phyloP scores from a whole-genome alignment of 2,329 filamentous ascomycete genomes.

The Fusarium coicis region DNA sequence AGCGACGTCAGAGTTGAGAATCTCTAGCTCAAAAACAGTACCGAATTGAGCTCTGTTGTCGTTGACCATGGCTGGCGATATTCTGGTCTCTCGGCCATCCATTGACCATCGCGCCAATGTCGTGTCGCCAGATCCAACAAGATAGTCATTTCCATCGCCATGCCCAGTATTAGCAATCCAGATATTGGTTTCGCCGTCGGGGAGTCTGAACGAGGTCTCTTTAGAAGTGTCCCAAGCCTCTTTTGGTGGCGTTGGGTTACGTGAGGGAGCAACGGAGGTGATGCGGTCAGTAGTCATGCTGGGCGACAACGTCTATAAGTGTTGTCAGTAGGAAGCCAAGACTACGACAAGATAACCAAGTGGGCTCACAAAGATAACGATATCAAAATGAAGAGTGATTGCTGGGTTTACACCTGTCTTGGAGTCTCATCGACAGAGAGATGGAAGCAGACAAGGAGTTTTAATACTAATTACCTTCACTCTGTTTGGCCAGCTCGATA shows the following conservation, averaged over 20 bases:
- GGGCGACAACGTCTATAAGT: not conserved
- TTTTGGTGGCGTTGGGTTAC: conserved; percentile 23
- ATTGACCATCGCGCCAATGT: conserved; percentile 14
- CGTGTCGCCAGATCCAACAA: conserved; percentile 7
- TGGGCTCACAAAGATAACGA: not conserved
- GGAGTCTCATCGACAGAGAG: not conserved
- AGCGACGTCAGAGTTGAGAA: conserved; percentile 6
- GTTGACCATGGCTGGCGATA: conserved; percentile 25
- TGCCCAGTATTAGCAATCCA: conserved; percentile 15
- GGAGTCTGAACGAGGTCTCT: conserved; percentile 8
- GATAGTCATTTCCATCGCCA: conserved; percentile 1
- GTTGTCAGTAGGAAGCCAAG: not conserved
- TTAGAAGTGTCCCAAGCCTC: conserved; percentile 9
- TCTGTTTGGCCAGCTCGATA: not conserved
- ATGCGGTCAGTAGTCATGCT: conserved; percentile 2
- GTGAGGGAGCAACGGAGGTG: conserved; percentile 5
- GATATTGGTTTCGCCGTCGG: conserved; percentile 15
- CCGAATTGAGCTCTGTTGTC: conserved; percentile 14
- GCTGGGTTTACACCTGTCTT: not conserved
- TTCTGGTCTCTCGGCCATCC: conserved; percentile 4
- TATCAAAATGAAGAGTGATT: not conserved
- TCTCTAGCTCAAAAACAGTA: conserved; percentile 4
- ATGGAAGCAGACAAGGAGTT: not conserved
- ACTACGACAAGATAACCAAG: not conserved
- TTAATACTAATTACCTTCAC: not conserved